These are phyloP conservation scores for Didymella keratinophila DNA, from an alignment of 2,329 filamentous ascomycete genomes.

Conservation along the genomic window DNA sequence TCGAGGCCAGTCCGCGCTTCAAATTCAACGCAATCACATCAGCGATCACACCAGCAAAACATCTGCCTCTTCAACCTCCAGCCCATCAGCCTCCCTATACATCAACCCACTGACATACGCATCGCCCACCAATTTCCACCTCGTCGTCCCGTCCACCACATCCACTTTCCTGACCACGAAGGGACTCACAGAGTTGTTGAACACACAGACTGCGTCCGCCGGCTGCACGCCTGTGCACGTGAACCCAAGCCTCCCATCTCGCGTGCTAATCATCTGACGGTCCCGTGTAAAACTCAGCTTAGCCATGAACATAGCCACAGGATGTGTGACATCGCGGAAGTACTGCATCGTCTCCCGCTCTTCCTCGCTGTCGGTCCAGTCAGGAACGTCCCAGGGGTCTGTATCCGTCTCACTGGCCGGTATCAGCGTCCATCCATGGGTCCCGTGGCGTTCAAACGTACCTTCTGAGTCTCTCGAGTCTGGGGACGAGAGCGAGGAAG, in stretches of 20 bases:
- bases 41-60: not conserved
- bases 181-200: constrained; percentile 7
- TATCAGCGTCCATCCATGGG: no score
- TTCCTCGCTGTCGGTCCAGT: not conserved
- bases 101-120: constrained; percentile 18
- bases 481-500: not conserved
- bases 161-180: constrained; percentile 3
- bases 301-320: not conserved
- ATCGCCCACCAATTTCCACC: constrained; percentile 18
- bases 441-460: not conserved
- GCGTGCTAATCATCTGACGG: constrained; percentile 2
- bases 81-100: constrained; percentile 17
- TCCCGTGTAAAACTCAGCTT: not conserved
- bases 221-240: not conserved
- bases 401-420: not conserved
- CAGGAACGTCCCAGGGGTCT: constrained; percentile 2
- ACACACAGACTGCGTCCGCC: constrained; percentile 12
- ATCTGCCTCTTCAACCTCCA: constrained; percentile 7
- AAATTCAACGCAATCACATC: no score
- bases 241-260: constrained; percentile 1
- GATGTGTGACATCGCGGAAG: not conserved
- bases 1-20: no score
- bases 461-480: not conserved
- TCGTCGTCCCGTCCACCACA: not conserved
- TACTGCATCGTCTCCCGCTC: not conserved